A percentile compares a stretch with the other conserved stretches of the same genome.
These are phyloP conservation scores for Murraya koenigii DNA, from an alignment of 345 rosid genomes.

Conservation along the genomic window DNA sequence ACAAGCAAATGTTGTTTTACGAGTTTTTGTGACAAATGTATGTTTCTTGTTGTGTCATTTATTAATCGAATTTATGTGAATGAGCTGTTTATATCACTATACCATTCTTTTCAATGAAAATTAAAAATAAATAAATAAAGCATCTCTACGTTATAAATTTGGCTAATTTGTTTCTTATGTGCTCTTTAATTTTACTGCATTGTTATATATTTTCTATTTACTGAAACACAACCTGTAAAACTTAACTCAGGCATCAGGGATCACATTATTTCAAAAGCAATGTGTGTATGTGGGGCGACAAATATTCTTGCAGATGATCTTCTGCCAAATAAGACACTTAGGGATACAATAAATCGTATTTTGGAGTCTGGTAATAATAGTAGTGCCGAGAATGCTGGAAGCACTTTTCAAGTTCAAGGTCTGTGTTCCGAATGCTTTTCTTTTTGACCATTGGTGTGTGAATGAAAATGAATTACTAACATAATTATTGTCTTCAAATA, in stretches of 20 bases:
- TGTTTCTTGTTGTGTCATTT: slow-evolving; percentile 14
- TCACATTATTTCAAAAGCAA: slow-evolving; percentile 65
- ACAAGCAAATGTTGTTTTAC: slow-evolving; percentile 92
- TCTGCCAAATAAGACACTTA: slow-evolving; percentile 89
- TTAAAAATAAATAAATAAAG: too few relatives aligned
- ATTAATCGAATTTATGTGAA: background rate
- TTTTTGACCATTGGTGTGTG: slow-evolving; percentile 10
- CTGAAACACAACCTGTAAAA: background rate
- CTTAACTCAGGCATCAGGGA: slow-evolving; percentile 76
- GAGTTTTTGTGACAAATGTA: slow-evolving; percentile 88
- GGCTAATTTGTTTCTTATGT: background rate
- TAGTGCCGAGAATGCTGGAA: slow-evolving; percentile 82
- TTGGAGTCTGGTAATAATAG: slow-evolving; percentile 88
- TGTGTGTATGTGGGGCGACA: slow-evolving; percentile 85
- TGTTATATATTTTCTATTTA: background rate
- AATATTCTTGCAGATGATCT: slow-evolving; percentile 93
- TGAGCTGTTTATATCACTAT: background rate
- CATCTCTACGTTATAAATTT: background rate
- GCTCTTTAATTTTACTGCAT: slow-evolving; percentile 1
- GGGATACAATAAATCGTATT: slow-evolving; percentile 90
- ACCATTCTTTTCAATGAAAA: background rate
- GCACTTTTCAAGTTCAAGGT: slow-evolving; percentile 89
- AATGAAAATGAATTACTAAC: slow-evolving; percentile 6
- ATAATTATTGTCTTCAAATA: slow-evolving; percentile 6
- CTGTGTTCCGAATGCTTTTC: slow-evolving; percentile 21